Evolutionary conservation across 2,329 filamentous ascomycete species (phyloP), one percentile per base, ranked within the genome.

Genomic region (Thielaviopsis punctulata): DNA sequence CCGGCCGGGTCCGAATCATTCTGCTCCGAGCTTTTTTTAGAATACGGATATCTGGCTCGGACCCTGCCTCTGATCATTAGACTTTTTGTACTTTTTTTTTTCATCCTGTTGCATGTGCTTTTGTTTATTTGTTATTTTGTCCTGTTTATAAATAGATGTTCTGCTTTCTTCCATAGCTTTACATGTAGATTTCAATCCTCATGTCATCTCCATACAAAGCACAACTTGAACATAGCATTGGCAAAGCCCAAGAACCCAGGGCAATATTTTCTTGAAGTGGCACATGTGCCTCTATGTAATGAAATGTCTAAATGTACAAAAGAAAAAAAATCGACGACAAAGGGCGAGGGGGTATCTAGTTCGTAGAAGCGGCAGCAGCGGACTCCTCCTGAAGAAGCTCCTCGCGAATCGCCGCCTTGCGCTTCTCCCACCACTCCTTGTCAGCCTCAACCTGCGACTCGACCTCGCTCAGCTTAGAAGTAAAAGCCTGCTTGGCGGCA

Each of bases 351-450:
- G 13, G 41, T 49, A 50, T 44, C 33, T 53, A 53, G 25, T 57
- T 57, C 1, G 41, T 41, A 45, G 53, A 46, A 57, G 56, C 64
- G 58, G 61, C 65, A 56, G 64, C 65, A 13, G 69, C 65, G 45
- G 63, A 66, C 59, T 71, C 68, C 56, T 76, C 73, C 57, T 76
- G 75, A 77, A 93, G 82, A 60, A 92, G 88, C 13, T 81, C 82
- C 51, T 77, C 73, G 64, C 84, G 75, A 58, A 93, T 88, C 56
- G 74, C 75, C 45, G 78, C 75, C 60, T 80, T 78, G 63, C 84
- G 84, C 72, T 85, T 85, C 64, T 87, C 86, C 92, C 92, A 98
- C 87, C 88, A 95, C 62, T 82, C 75, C 69, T 84, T 86, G 69
- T 96, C 92, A 41, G 79, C 71, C 9, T 76, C 73, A 1, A 80